Base-by-base conservation (phyloP, 257 asterid species). In the Forsythia viridissima region DNA sequence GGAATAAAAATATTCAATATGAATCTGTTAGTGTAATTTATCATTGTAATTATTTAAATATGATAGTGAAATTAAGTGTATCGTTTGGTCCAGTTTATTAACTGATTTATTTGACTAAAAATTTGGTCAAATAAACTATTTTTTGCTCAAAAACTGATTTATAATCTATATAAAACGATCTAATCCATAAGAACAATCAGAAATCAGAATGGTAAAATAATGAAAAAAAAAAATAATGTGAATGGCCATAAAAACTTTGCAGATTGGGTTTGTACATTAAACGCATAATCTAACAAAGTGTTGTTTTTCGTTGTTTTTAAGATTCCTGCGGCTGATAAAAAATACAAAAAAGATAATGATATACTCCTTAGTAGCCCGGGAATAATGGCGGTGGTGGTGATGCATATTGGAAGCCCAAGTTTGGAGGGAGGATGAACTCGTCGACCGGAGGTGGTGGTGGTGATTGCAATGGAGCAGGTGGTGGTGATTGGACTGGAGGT, bases 381-480 rank as follows among this genome's bases (percentile, higher is more conserved):
- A 86, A 83, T 61, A 84, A 72, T 69, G 98, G 98, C 41, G 97
- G 97, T 13, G 98, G 98, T 4, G 98, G 98, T 43, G 92, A 85
- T 77, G 86, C 80, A 15, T 88, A 88, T 20, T 55, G 36, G 7
- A 82, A 80, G 73, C 90, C 92, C 59, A 88, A 36, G 34, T 13
- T 79, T 16, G 97, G 93, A 8, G 96, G 91, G 79, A 84, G 76
- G 37, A 73, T 61, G 4, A 76, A 63, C 39, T 63, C 70, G 8
- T 37, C 77, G 12, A 3, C 24, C 4, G 79, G 82, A 41, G 81
- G 73, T 30, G 75, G 41, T 15, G 73, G 73, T 10, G 73, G 75
- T 1, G 52, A 71, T 2, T 71, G 34, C 0, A 43, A 24, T 0
- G 61, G 65, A 2, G 77, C 70, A 6, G 81, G 81, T 6, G 81